A percentile compares a stretch with the other conserved stretches of the same genome.
Conservation (phyloP, 345 rosid species). For the Salix suchowensis region DNA sequence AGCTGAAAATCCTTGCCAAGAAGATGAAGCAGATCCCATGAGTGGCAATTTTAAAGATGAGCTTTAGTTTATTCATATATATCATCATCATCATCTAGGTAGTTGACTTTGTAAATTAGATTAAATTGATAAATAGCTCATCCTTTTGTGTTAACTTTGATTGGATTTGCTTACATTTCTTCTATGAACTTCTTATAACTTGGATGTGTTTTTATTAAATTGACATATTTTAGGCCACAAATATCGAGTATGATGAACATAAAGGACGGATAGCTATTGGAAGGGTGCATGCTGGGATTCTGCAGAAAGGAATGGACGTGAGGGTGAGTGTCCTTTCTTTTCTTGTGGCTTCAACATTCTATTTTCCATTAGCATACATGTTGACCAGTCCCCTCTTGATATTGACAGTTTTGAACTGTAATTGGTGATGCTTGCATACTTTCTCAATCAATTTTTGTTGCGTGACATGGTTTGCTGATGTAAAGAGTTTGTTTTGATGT, state of each 20-base stretch:
- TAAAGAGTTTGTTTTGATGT: not conserved
- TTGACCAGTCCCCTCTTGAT: not conserved
- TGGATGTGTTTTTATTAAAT: not conserved
- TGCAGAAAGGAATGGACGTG: constrained; percentile 86
- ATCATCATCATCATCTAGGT: not conserved
- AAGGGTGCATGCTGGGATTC: constrained; percentile 81
- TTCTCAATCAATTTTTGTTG: not conserved
- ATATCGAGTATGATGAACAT: constrained; percentile 90
- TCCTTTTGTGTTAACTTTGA: not conserved
- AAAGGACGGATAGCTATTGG: constrained; percentile 98
- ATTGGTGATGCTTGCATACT: not conserved
- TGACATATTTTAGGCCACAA: constrained; percentile 58
- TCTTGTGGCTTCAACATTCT: constrained; percentile 5
- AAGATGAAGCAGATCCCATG: constrained; percentile 5
- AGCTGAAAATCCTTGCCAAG: not conserved
- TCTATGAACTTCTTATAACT: not conserved
- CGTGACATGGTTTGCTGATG: not conserved
- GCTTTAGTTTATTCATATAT: not conserved
- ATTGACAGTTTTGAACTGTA: not conserved
- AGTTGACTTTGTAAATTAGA: not conserved
- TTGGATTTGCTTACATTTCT: not conserved
- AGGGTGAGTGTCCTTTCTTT: constrained; percentile 45
- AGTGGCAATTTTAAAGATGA: not conserved
- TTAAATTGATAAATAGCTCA: not conserved
- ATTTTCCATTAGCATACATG: not conserved